A percentile compares a stretch with the other conserved stretches of the same genome.
Conservation (phyloP, 1,284 basidiomycete species). For the Austroboletus olivaceoglutinosus region DNA sequence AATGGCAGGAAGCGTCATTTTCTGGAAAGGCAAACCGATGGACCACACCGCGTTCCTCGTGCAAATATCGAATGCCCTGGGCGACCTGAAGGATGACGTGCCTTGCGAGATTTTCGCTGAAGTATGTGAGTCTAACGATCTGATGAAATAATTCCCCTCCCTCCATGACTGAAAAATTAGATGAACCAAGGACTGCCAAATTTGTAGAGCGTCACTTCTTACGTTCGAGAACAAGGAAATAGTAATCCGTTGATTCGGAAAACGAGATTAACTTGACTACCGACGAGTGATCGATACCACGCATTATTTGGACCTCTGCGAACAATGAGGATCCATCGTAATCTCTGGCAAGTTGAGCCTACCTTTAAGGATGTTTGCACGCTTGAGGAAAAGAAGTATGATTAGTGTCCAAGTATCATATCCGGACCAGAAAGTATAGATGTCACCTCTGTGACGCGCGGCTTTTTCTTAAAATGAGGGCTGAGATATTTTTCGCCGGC, state of each 20-base stretch:
- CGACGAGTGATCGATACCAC: conserved; percentile 85
- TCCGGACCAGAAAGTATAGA: conserved; percentile 32
- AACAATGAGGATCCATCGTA: conserved; percentile 1
- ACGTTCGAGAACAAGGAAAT: conserved; percentile 94
- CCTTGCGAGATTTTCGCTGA: conserved; percentile 91
- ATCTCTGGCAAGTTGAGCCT: neutral
- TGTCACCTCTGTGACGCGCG: conserved; percentile 92
- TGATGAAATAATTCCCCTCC: conserved; percentile 99
- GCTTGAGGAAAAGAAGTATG: conserved; percentile 51
- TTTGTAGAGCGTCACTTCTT: conserved; percentile 30
- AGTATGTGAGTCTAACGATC: conserved; percentile 99
- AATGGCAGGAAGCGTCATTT: neutral
- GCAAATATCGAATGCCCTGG: conserved; percentile 91
- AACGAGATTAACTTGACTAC: conserved; percentile 90
- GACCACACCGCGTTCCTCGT: conserved; percentile 97
- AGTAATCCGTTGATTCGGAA: conserved; percentile 89
- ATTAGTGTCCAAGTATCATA: conserved; percentile 17
- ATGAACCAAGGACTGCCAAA: conserved; percentile 11
- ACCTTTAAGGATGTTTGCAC: conserved; percentile 97
- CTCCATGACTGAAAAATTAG: conserved; percentile 70
- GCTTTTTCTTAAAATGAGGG: conserved; percentile 91
- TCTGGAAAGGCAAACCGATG: conserved; percentile 56
- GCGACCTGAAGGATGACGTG: conserved; percentile 99
- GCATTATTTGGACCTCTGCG: conserved; percentile 98
- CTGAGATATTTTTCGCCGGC: conserved; percentile 91